Conservation (phyloP, 208 protist genomes). For the Acanthamoeba quina region DNA sequence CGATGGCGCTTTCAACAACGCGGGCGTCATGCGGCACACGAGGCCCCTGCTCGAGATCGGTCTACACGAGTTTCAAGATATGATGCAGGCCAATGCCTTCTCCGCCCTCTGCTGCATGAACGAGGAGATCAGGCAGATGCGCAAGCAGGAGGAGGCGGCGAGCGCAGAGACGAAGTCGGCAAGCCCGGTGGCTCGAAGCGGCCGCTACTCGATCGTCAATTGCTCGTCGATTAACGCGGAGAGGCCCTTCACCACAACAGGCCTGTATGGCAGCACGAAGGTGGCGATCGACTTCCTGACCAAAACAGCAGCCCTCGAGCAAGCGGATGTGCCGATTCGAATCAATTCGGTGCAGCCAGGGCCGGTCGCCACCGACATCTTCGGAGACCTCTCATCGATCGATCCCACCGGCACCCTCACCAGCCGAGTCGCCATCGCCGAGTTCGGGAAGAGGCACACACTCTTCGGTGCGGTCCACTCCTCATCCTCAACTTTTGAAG, state of each 20-base stretch:
- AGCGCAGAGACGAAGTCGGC: background rate
- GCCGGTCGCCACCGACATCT: background rate
- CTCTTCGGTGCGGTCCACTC: background rate
- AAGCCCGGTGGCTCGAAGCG: background rate
- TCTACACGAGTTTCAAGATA: background rate
- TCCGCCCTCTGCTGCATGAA: conserved; percentile 4
- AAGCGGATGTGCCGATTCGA: background rate
- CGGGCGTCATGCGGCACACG: background rate
- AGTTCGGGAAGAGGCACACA: background rate
- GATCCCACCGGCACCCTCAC: background rate
- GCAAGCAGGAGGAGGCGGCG: background rate
- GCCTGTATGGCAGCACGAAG: conserved; percentile 26
- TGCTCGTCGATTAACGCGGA: background rate
- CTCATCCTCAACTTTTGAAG: background rate
- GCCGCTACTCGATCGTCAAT: conserved; percentile 9
- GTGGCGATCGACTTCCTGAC: background rate
- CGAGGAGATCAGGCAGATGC: conserved; percentile 18
- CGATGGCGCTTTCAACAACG: background rate
- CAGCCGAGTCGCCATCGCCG: background rate
- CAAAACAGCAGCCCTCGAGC: background rate
- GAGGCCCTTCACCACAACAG: background rate
- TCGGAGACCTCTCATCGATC: background rate
- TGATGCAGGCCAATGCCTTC: conserved; percentile 34
- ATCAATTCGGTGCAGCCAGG: background rate
- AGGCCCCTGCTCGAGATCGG: background rate